Evolutionary conservation across 805 yeast species (phyloP), one percentile per base, ranked within the genome.

Genomic region (Torulaspora maleeae): DNA sequence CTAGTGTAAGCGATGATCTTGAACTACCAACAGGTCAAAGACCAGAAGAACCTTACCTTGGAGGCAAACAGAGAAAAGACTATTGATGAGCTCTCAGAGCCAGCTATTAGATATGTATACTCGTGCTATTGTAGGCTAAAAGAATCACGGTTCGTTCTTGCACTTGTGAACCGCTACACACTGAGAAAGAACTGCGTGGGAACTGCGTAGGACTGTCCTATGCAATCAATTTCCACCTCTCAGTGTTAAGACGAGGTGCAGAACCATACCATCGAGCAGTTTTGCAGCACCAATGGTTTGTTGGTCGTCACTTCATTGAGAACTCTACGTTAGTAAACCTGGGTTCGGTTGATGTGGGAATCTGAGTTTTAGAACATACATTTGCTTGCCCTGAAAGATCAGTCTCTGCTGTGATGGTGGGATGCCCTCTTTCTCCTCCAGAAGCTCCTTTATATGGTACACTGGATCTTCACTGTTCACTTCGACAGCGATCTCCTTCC

Each of bases 371-470:
- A 10, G n/a, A 27, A 74, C 85, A 63, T 70, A 78, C 83, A 91
- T 77, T 70, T 91, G 97, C 55, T 87, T 86, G 16, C 99, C 99
- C 45, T 85, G 82, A 68, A 78, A 88, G 58, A 91, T 83, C 53
- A 91, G 79, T 55, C 96, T 79, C 68, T 93, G 99, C 69, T 91
- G 99, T 25, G 86, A 80, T 9, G 98, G 97, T 2, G 98, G 96
- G 45, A 91, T 91, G 1, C 98, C 99, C 64, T 91, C 98, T 58
- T 87, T 87, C 61, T 91, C 96, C 65, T 93, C 98, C 71, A 91
- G 79, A 62, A 84, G 78, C 63, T 91, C 97, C 67, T 91, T 91
- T 67, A 91, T 80, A 39, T 83, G 78, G 50, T 79, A 76, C 47
- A 86, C 75, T 52, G 63, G 63, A 46, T 67, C 72, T 4, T 53